phyloP scores from a whole-genome alignment of 2,329 filamentous ascomycete species.

The Pyrenochaeta sp. region DNA sequence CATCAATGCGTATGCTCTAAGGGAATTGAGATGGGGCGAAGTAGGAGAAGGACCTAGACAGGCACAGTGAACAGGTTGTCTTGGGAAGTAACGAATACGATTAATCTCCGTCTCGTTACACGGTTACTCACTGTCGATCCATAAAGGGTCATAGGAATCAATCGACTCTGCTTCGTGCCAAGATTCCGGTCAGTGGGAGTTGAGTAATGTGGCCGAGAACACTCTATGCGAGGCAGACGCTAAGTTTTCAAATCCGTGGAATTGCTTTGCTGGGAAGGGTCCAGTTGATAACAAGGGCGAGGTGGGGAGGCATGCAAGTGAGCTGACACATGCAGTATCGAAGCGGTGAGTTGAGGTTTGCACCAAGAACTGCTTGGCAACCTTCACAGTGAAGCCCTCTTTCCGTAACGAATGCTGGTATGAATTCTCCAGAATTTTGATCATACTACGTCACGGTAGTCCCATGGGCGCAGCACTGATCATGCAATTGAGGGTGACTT shows the following conservation, averaged over 20 bases:
- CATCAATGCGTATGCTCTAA: background rate
- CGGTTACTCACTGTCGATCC: background rate
- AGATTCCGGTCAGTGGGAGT: conserved; percentile 16
- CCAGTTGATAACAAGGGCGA: background rate
- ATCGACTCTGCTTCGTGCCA: background rate
- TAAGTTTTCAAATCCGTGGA: background rate
- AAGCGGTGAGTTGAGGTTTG: conserved; percentile 1
- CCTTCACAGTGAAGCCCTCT: background rate
- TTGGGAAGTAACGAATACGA: background rate
- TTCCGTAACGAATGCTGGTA: background rate
- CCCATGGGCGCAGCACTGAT: no score
- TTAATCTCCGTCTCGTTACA: background rate
- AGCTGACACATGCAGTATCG: conserved; percentile 3
- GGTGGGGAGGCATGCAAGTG: conserved; percentile 1
- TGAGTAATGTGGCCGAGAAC: background rate
- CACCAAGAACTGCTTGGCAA: background rate
- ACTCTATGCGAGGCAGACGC: background rate
- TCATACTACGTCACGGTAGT: no score
- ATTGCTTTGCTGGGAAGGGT: background rate
- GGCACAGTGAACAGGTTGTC: background rate
- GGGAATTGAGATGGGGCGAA: background rate
- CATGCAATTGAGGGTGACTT: no score
- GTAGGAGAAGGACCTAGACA: background rate
- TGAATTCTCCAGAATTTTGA: background rate
- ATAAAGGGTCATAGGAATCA: background rate